phyloP scores from a whole-genome alignment of 169 alveolate genomes.

The Cryptosporidium andersoni region DNA sequence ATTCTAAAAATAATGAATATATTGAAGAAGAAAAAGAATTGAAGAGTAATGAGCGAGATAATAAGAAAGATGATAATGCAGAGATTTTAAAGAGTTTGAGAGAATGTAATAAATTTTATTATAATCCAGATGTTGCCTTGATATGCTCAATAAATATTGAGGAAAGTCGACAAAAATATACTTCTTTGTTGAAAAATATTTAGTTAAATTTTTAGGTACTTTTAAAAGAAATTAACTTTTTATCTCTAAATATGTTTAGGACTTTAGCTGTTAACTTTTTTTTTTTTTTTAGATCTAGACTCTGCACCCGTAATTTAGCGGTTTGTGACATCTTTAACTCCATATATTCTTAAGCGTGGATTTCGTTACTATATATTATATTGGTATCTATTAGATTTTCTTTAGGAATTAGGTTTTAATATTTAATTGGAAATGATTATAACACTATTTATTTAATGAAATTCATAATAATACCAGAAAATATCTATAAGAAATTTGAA shows the following conservation, averaged over 20 bases:
- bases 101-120: conserved; percentile 31
- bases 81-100: conserved; percentile 1
- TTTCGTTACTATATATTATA: too few species aligned
- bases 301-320: neutral
- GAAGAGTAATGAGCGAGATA: neutral
- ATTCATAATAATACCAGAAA: too few species aligned
- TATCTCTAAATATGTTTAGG: too few species aligned
- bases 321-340: too few species aligned
- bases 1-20: neutral
- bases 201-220: neutral
- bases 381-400: too few species aligned
- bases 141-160: conserved; percentile 61
- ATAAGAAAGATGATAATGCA: neutral
- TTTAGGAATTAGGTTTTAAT: too few species aligned
- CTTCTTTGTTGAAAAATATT: conserved; percentile 33
- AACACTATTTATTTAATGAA: too few species aligned
- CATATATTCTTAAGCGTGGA: too few species aligned
- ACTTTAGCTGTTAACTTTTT: neutral
- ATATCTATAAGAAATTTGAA: too few species aligned
- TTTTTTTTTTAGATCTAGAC: neutral
- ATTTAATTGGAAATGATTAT: too few species aligned
- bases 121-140: conserved; percentile 32
- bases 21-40: neutral
- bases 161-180: conserved; percentile 45
- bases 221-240: too few species aligned